Evolutionary conservation across 2,329 filamentous ascomycete species (phyloP).

Genomic region (Aspergillus brunneoviolaceus): DNA sequence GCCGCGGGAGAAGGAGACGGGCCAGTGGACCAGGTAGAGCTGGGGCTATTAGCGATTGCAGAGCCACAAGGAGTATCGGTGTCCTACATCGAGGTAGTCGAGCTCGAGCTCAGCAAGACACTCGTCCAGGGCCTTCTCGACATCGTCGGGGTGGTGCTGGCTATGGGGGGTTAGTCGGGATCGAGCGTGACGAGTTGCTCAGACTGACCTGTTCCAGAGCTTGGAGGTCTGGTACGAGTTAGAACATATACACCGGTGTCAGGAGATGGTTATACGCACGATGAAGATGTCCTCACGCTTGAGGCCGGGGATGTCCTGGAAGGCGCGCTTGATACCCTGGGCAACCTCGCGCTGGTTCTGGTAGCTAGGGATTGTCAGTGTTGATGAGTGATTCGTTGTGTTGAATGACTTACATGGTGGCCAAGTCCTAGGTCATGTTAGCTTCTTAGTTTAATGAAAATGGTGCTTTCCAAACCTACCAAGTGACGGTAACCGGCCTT

Average conservation of each 20-base stretch:
- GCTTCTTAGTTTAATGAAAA: background rate
- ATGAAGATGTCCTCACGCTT: slow-evolving; percentile 45
- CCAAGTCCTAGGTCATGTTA: slow-evolving; percentile 35
- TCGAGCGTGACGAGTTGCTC: background rate
- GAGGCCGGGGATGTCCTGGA: slow-evolving; percentile 39
- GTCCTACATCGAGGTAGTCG: slow-evolving; percentile 55
- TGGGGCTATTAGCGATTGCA: slow-evolving; percentile 16
- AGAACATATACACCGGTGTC: background rate
- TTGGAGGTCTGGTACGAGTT: slow-evolving; percentile 52
- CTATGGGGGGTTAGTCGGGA: slow-evolving; percentile 9
- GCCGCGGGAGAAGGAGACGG: slow-evolving; percentile 41
- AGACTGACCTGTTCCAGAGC: slow-evolving; percentile 53
- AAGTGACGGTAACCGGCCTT: slow-evolving; percentile 44
- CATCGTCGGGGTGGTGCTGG: slow-evolving; percentile 51
- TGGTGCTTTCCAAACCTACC: slow-evolving; percentile 22
- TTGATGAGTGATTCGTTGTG: background rate
- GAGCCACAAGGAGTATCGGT: slow-evolving; percentile 18
- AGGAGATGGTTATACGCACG: slow-evolving; percentile 18
- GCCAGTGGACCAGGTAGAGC: slow-evolving; percentile 50
- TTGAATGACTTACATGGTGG: slow-evolving; percentile 35
- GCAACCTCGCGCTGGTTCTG: slow-evolving; percentile 41
- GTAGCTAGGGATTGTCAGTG: slow-evolving; percentile 25
- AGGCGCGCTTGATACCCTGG: slow-evolving; percentile 36
- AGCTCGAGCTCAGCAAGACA: slow-evolving; percentile 53
- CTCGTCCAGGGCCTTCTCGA: slow-evolving; percentile 51